A percentile compares a stretch with the other conserved stretches of the same genome.
phyloP scores from a whole-genome alignment of 495 filamentous ascomycete species.

The Daldinia caldariorum region DNA sequence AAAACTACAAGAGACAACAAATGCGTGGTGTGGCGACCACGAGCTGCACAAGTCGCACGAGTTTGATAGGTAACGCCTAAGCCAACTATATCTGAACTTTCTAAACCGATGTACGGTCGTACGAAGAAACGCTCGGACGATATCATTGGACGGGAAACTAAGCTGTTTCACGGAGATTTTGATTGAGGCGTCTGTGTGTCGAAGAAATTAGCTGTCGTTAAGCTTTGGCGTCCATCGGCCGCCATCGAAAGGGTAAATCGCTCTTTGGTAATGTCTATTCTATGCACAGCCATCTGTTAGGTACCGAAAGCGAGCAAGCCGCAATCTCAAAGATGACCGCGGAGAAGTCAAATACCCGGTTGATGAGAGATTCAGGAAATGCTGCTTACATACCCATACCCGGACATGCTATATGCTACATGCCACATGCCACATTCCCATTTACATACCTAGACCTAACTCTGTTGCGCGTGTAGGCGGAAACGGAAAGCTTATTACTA shows the following conservation, averaged over 20 bases:
- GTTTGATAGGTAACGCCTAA: not conserved
- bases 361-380: constrained; percentile 15
- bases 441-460: not conserved
- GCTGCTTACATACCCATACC: not conserved
- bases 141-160: constrained; percentile 16
- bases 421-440: too few species aligned
- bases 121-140: constrained; percentile 9
- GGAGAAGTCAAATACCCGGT: constrained; percentile 30
- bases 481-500: constrained; percentile 16
- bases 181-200: constrained; percentile 39
- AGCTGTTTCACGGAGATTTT: constrained; percentile 30
- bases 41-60: not conserved
- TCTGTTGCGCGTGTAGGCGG: not conserved
- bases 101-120: not conserved
- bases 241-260: constrained; percentile 20
- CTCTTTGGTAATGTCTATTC: not conserved
- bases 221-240: constrained; percentile 14
- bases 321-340: constrained; percentile 14
- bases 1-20: not conserved
- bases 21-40: not conserved
- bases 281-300: not conserved
- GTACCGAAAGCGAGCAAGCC: constrained; percentile 9
- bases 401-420: too few species aligned
- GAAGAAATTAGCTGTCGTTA: constrained; percentile 9
- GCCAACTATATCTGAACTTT: too few species aligned